These are phyloP conservation scores for Torulaspora quercuum DNA, from an alignment of 805 yeast genomes.

Conservation along the genomic window DNA sequence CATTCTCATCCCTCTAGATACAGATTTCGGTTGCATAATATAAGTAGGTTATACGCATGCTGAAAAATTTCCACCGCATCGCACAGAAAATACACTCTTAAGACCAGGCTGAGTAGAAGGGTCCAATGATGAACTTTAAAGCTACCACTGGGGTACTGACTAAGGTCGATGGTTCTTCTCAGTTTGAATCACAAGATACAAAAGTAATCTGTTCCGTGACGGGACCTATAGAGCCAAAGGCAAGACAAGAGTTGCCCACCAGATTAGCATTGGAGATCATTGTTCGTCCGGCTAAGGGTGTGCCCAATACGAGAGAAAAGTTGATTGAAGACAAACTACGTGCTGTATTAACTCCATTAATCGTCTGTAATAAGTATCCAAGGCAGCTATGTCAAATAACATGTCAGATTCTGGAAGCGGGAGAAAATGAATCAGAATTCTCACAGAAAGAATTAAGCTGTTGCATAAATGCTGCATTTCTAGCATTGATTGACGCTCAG, in stretches of 20 bases:
- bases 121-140: constrained; percentile 10
- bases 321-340: constrained; percentile 68
- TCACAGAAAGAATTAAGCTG: constrained; percentile 56
- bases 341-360: constrained; percentile 54
- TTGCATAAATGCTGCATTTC: constrained; percentile 65
- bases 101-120: too few species aligned
- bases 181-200: constrained; percentile 47
- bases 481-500: constrained; percentile 80
- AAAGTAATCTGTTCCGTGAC: constrained; percentile 72
- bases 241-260: constrained; percentile 81
- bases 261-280: constrained; percentile 72
- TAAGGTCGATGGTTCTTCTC: constrained; percentile 80
- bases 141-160: constrained; percentile 38
- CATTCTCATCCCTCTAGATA: neutral
- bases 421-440: constrained; percentile 29
- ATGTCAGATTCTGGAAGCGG: constrained; percentile 56
- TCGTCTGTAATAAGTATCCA: constrained; percentile 67
- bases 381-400: constrained; percentile 72
- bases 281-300: constrained; percentile 75
- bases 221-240: constrained; percentile 86
- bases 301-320: constrained; percentile 71
- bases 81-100: too few species aligned
- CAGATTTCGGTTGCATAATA: neutral
- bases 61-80: constrained; percentile 9
- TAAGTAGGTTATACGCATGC: neutral